These are phyloP conservation scores for Casuarina glauca DNA, from an alignment of 306 rosid genomes.

Conservation along the genomic window DNA sequence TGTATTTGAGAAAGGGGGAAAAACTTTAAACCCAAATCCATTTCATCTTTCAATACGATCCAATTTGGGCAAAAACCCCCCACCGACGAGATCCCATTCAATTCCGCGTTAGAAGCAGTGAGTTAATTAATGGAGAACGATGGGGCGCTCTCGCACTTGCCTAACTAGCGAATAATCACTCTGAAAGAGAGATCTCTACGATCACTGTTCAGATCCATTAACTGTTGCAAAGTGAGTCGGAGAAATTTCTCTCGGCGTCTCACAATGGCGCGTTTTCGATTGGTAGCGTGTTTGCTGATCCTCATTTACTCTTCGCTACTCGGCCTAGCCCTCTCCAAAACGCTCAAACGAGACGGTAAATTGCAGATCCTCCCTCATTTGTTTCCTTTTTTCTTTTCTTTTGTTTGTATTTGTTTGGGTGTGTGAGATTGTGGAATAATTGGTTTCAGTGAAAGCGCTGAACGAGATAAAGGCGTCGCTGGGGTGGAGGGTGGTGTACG, in stretches of 20 bases:
- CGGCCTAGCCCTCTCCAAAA: conserved; percentile 59
- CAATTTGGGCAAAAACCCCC: neutral
- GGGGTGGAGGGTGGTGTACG: conserved; percentile 99
- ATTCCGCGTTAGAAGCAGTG: conserved; percentile 29
- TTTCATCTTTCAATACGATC: neutral
- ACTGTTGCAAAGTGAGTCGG: neutral
- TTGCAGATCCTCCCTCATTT: conserved; percentile 16
- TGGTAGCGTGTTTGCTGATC: conserved; percentile 36
- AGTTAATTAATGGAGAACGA: conserved; percentile 28
- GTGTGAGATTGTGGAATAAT: conserved; percentile 14
- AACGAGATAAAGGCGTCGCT: conserved; percentile 98
- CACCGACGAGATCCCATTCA: neutral
- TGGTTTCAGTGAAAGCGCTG: conserved; percentile 80
- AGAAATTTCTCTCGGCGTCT: neutral
- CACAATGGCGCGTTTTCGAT: conserved; percentile 48
- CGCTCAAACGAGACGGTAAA: conserved; percentile 95
- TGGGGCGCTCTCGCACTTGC: neutral
- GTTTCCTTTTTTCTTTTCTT: neutral
- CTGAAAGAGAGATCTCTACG: conserved; percentile 9
- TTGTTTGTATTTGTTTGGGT: conserved; percentile 4
- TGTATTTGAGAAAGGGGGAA: too few species aligned
- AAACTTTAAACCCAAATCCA: neutral
- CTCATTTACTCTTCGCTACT: conserved; percentile 42
- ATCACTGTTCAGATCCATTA: conserved; percentile 29
- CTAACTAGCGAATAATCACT: conserved; percentile 22